Evolutionary conservation across 2,329 filamentous ascomycete species (phyloP), one percentile per base, ranked within the genome.

Genomic region (Orbilia quercus): DNA sequence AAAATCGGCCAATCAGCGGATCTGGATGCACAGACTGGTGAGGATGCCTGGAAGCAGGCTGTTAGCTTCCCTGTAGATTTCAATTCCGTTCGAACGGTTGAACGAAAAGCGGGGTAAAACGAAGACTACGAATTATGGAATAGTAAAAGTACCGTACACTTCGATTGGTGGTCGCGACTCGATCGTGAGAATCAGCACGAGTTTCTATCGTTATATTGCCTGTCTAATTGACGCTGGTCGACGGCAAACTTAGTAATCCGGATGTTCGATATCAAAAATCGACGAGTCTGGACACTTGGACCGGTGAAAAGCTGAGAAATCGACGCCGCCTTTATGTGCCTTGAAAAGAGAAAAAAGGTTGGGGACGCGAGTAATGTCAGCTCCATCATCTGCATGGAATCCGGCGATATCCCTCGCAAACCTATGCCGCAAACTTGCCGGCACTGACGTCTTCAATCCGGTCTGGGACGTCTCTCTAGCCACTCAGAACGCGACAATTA

Each of bases 371-470:
- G 69, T 73, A 73, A 73, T 73, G 69, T n/a, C 69, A 66, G 54
- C 69, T 62, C 69, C 69, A 73, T 60, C 40, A 7, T 7, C 12
- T 54, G 45, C 40, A 44, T 60, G 69, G 69, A 73, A 73, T 66
- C 69, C 69, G 69, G 60, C 69, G 69, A 73, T 73, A 73, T 73
- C 69, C 67, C 69, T 73, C 69, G 60, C 54, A 66, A 73, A 73
- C 67, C 53, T 72, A 38, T 72, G 67, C 66, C 62, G 66, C 57
- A 71, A 65, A 72, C 18, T 47, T 54, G 60, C 69, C 69, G 69
- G 60, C 48, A 28, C 48, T 66, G 69, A 73, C 69, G 69, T 73
- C 69, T 62, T 66, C 55, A 55, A 62, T 62, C 69, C 54, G 53
- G 59, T 53, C 45, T 59, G 28, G 54, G 38, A 47, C 14, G 14